Base-by-base conservation (phyloP, 164 flowering plant species). In the Nymphaea colorata region DNA sequence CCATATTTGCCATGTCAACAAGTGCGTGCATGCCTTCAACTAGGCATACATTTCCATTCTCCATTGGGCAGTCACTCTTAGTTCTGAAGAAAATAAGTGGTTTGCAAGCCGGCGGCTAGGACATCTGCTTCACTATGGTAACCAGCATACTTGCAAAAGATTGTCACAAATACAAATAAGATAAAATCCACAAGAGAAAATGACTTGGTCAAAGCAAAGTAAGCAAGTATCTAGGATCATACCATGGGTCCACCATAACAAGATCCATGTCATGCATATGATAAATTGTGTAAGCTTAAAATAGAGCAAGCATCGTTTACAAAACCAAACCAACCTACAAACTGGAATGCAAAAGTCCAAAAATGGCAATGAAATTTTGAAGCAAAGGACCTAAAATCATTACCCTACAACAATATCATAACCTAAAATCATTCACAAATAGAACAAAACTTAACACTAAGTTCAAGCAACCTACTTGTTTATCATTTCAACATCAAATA, bases 261-360 rank as follows among this genome's bases (percentile, higher is more conserved):
- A 91, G 92, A 77, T 91, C 96, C 98, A 91, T 87, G 79, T 91
- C 98, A n/a, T n/a, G n/a, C n/a, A n/a, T n/a, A n/a, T n/a, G n/a
- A n/a, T n/a, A n/a, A n/a, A n/a, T n/a, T n/a, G n/a, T n/a, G n/a
- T n/a, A n/a, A n/a, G n/a, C n/a, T n/a, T n/a, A n/a, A n/a, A n/a
- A n/a, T n/a, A n/a, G n/a, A n/a, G n/a, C n/a, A n/a, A n/a, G n/a
- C n/a, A n/a, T n/a, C n/a, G n/a, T n/a, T n/a, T n/a, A n/a, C n/a
- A n/a, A n/a, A n/a, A n/a, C n/a, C n/a, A n/a, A n/a, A n/a, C n/a
- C n/a, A n/a, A n/a, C n/a, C n/a, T n/a, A n/a, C n/a, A n/a, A n/a
- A n/a, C n/a, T n/a, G n/a, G n/a, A n/a, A n/a, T n/a, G n/a, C n/a
- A n/a, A n/a, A n/a, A n/a, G n/a, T n/a, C n/a, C n/a, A n/a, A n/a